phyloP scores from a whole-genome alignment of 75 land plant genomes.

The Sequoiadendron giganteum region DNA sequence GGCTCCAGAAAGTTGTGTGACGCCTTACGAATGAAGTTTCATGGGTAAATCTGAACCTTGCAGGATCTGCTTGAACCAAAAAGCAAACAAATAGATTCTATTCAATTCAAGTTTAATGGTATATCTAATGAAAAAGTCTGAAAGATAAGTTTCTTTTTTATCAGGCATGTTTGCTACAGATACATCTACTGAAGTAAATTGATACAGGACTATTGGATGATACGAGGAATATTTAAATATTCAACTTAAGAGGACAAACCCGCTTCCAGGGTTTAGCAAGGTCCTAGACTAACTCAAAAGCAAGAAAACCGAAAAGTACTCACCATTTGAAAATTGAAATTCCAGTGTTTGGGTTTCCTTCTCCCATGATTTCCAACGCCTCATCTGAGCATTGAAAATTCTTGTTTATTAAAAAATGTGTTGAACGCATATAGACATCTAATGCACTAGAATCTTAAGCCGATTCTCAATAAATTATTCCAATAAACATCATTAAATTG shows the following conservation, averaged over 20 bases:
- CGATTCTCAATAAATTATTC: neutral
- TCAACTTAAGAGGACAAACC: neutral
- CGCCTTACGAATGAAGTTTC: slow-evolving; percentile 33
- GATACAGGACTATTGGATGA: neutral
- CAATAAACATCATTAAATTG: neutral
- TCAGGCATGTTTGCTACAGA: neutral
- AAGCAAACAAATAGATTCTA: neutral
- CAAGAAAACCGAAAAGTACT: neutral
- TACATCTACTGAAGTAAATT: neutral
- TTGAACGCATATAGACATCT: neutral
- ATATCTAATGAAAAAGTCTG: neutral
- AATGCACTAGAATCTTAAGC: neutral
- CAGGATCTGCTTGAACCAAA: slow-evolving; percentile 20
- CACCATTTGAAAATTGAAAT: slow-evolving; percentile 31
- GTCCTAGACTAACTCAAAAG: neutral
- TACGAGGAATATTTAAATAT: neutral
- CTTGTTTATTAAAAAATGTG: slow-evolving; percentile 1
- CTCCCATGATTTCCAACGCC: slow-evolving; percentile 36
- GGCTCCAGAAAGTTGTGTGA: slow-evolving; percentile 20
- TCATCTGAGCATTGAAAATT: slow-evolving; percentile 24
- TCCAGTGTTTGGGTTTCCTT: slow-evolving; percentile 30
- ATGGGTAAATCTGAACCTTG: slow-evolving; percentile 30
- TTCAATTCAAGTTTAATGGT: neutral
- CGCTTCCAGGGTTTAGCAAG: neutral
- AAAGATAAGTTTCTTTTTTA: neutral